Conservation (phyloP, 2,329 filamentous ascomycete species). For the Fusarium oxysporum region DNA sequence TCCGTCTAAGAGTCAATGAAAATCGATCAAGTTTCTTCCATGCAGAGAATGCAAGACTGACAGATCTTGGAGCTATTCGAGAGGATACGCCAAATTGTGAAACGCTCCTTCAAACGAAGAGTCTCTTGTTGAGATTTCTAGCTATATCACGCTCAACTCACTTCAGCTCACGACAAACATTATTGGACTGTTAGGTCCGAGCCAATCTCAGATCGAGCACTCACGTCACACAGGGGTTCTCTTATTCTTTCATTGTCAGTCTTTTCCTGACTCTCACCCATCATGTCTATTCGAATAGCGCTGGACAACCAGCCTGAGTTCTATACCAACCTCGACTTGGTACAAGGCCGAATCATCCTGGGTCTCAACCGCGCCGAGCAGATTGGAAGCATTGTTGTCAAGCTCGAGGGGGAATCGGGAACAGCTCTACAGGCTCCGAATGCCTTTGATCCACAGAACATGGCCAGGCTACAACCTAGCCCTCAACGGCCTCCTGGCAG, state of each 20-base stretch:
- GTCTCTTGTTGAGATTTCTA: not conserved
- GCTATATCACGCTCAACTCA: conserved; percentile 16
- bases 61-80: conserved; percentile 17
- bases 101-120: not conserved
- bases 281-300: conserved; percentile 74
- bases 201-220: conserved; percentile 11
- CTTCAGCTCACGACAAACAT: conserved; percentile 4
- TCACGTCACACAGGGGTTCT: conserved; percentile 14
- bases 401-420: conserved; percentile 82
- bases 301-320: conserved; percentile 76
- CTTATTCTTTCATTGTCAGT: not conserved
- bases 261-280: conserved; percentile 33
- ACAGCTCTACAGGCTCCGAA: conserved; percentile 70
- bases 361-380: conserved; percentile 73
- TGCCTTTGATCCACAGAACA: conserved; percentile 57
- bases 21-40: conserved; percentile 1
- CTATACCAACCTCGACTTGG: conserved; percentile 83
- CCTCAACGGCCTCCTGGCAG: conserved; percentile 54
- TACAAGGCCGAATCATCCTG: conserved; percentile 72
- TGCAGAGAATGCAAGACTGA: conserved; percentile 18
- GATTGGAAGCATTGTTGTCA: conserved; percentile 80
- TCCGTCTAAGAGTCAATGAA: conserved; percentile 6
- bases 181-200: conserved; percentile 23
- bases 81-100: not conserved
- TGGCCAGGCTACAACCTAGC: conserved; percentile 46